Percentiles rank a stretch among this genome's conserved stretches.
Evolutionary conservation across 768 basidiomycete genomes (phyloP).

Genomic region (Lentinula raphanica): DNA sequence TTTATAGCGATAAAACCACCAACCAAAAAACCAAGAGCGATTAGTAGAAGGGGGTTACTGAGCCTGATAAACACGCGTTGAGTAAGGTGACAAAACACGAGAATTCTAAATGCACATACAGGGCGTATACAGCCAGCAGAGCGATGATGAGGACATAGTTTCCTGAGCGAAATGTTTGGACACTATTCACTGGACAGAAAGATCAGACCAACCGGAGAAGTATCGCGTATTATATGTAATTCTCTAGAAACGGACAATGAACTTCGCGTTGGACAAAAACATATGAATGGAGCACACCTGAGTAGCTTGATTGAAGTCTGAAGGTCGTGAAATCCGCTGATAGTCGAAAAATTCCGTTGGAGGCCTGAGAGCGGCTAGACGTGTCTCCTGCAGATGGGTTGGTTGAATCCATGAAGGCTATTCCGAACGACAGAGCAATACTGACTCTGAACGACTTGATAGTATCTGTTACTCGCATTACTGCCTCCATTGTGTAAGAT

Average conservation of each 20-base stretch:
- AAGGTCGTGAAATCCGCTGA: slow-evolving; percentile 78
- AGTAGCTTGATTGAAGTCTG: slow-evolving; percentile 74
- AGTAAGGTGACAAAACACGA: not conserved
- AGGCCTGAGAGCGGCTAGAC: slow-evolving; percentile 68
- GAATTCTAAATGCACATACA: slow-evolving; percentile 43
- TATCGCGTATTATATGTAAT: slow-evolving; percentile 94
- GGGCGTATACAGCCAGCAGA: slow-evolving; percentile 76
- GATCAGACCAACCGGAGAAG: slow-evolving; percentile 55
- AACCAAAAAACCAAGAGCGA: slow-evolving; percentile 82
- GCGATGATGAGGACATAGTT: slow-evolving; percentile 84
- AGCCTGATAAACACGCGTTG: slow-evolving; percentile 40
- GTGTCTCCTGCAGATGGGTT: slow-evolving; percentile 55
- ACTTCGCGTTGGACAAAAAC: not conserved
- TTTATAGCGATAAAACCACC: slow-evolving; percentile 90
- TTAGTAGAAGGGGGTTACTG: slow-evolving; percentile 75
- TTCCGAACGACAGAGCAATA: slow-evolving; percentile 11
- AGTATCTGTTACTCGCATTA: slow-evolving; percentile 62
- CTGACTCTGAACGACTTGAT: slow-evolving; percentile 67
- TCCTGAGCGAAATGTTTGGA: slow-evolving; percentile 36
- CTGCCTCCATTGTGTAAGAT: slow-evolving; percentile 49
- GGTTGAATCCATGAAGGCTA: not conserved
- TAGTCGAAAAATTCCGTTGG: slow-evolving; percentile 79
- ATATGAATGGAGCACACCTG: slow-evolving; percentile 42
- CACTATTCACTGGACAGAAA: not conserved
- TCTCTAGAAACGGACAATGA: slow-evolving; percentile 42